A percentile compares a stretch with the other conserved stretches of the same genome.
phyloP scores from a whole-genome alignment of 2,329 filamentous ascomycete species.

The Pleomassaria siparia region DNA sequence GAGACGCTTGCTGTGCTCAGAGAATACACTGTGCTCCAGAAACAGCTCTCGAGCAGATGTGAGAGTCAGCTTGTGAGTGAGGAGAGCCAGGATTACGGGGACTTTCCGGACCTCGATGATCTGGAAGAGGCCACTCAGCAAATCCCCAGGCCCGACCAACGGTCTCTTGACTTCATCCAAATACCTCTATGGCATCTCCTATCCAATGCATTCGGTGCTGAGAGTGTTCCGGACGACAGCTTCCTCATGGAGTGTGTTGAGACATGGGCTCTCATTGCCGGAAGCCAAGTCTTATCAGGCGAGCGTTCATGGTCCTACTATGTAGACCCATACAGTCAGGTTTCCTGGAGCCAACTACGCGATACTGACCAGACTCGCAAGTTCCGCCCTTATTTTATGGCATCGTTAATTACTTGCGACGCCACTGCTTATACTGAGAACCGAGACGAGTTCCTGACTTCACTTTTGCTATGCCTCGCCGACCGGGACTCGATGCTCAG shows the following conservation, averaged over 20 bases:
- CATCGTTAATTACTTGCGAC: constrained; percentile 44
- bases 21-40: constrained; percentile 34
- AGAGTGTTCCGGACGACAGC: constrained; percentile 54
- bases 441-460: constrained; percentile 51
- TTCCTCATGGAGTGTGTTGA: constrained; percentile 56
- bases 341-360: constrained; percentile 53
- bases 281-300: constrained; percentile 48
- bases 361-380: constrained; percentile 50
- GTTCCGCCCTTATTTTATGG: constrained; percentile 49
- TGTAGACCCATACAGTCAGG: constrained; percentile 55
- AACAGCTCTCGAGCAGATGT: constrained; percentile 8
- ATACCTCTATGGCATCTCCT: constrained; percentile 56
- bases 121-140: constrained; percentile 37
- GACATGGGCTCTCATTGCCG: constrained; percentile 56
- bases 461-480: constrained; percentile 58
- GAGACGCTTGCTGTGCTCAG: constrained; percentile 54
- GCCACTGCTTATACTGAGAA: constrained; percentile 47
- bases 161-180: constrained; percentile 46
- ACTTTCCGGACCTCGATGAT: constrained; percentile 58
- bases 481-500: constrained; percentile 63
- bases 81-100: constrained; percentile 67
- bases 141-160: constrained; percentile 5
- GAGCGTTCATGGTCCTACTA: constrained; percentile 58
- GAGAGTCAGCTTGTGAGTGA: constrained; percentile 48
- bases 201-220: constrained; percentile 64